Conservation (phyloP, 1,284 basidiomycete species). For the Thecaphora frezii region DNA sequence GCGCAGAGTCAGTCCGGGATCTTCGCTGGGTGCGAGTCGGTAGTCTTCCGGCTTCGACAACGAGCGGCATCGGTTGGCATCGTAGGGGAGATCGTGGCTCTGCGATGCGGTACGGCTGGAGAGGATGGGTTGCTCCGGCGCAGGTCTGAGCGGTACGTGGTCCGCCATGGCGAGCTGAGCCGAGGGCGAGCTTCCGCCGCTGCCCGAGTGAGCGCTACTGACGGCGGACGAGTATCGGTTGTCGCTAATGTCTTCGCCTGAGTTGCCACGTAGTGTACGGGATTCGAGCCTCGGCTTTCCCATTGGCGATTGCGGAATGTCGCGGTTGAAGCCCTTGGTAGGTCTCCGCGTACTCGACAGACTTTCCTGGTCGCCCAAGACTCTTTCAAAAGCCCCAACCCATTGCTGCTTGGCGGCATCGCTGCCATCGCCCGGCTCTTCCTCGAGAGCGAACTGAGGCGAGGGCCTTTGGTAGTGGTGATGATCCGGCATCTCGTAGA, state of each 20-base stretch:
- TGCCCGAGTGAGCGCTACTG: neutral
- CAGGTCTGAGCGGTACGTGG: neutral
- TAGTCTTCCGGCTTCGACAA: neutral
- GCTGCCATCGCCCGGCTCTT: constrained; percentile 34
- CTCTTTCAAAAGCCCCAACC: constrained; percentile 54
- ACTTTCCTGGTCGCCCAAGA: constrained; percentile 49
- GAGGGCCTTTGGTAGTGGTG: constrained; percentile 11
- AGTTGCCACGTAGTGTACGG: neutral
- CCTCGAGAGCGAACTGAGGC: constrained; percentile 38
- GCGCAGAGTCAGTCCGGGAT: too few relatives aligned
- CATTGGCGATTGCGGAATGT: neutral
- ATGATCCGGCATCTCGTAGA: constrained; percentile 18
- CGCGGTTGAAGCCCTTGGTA: neutral
- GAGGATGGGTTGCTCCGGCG: neutral
- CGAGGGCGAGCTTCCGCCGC: neutral
- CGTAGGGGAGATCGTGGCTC: too few relatives aligned
- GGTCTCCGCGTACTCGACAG: constrained; percentile 5
- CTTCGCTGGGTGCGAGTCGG: neutral
- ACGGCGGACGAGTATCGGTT: neutral
- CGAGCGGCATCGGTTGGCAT: neutral
- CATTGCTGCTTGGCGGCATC: constrained; percentile 20
- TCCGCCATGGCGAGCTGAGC: neutral
- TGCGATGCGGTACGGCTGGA: too few relatives aligned
- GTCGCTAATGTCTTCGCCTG: neutral
- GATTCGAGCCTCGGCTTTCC: neutral